These are phyloP conservation scores for Silene noctiflora DNA, from an alignment of 179 eudicot species.

Conservation along the genomic window DNA sequence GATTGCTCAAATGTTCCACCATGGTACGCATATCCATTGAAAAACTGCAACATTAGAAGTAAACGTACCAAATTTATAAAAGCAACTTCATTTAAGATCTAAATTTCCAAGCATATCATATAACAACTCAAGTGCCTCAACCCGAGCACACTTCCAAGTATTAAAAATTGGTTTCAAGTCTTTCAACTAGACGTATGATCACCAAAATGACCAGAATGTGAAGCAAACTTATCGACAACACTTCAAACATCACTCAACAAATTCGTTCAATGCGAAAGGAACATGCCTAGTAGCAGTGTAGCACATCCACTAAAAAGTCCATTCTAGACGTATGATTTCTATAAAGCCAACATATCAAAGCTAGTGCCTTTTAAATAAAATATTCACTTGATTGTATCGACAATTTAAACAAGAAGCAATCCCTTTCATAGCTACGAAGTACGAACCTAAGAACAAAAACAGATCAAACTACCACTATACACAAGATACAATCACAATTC, in stretches of 20 bases:
- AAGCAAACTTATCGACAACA: neutral
- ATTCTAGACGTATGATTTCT: neutral
- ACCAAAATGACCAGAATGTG: neutral
- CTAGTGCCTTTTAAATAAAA: neutral
- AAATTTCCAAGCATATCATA: neutral
- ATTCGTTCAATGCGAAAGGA: neutral
- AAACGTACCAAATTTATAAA: constrained; percentile 8
- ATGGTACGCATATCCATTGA: constrained; percentile 63
- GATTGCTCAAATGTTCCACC: constrained; percentile 93
- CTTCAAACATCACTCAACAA: neutral
- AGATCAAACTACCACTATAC: too few species aligned
- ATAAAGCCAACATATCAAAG: neutral
- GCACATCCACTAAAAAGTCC: neutral
- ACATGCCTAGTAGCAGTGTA: neutral
- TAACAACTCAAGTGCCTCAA: neutral
- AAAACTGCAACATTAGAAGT: constrained; percentile 48
- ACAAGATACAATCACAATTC: neutral
- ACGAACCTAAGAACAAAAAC: neutral
- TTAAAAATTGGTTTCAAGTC: neutral
- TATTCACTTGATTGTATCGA: neutral
- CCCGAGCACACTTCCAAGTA: neutral
- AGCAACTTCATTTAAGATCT: neutral
- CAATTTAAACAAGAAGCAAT: neutral
- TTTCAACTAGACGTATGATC: neutral
- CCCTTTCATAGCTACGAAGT: neutral